A percentile compares a stretch with the other conserved stretches of the same genome.
These are phyloP conservation scores for Polyplosphaeria fusca DNA, from an alignment of 495 filamentous ascomycete genomes.

Conservation along the genomic window DNA sequence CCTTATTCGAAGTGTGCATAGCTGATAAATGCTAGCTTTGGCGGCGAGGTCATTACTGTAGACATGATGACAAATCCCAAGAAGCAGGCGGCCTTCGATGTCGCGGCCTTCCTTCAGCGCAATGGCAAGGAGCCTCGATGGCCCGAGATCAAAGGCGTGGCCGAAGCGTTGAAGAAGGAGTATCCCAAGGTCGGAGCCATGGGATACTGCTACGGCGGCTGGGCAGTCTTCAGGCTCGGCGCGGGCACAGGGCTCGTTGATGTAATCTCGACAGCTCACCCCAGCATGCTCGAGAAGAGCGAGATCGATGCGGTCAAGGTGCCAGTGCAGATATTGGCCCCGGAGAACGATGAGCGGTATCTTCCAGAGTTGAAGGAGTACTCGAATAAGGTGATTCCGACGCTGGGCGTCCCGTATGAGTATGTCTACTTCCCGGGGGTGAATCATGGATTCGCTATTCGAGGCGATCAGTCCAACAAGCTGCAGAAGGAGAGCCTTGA, in stretches of 20 bases:
- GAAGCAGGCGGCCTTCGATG: slow-evolving; percentile 43
- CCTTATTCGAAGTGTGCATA: background rate
- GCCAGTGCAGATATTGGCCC: slow-evolving; percentile 57
- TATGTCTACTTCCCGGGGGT: slow-evolving; percentile 58
- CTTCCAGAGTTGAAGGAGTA: slow-evolving; percentile 52
- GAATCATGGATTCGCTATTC: slow-evolving; percentile 49
- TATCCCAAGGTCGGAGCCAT: slow-evolving; percentile 49
- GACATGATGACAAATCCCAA: slow-evolving; percentile 41
- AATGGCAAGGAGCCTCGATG: slow-evolving; percentile 50
- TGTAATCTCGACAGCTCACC: slow-evolving; percentile 54
- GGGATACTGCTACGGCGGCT: slow-evolving; percentile 62
- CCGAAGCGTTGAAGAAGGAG: slow-evolving; percentile 44
- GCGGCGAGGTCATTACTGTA: slow-evolving; percentile 27
- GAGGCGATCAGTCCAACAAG: slow-evolving; percentile 46
- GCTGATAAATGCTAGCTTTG: slow-evolving; percentile 22
- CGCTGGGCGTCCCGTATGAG: slow-evolving; percentile 49
- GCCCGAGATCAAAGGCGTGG: slow-evolving; percentile 53
- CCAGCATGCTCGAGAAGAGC: slow-evolving; percentile 46
- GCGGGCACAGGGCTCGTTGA: slow-evolving; percentile 52
- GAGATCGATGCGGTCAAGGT: slow-evolving; percentile 55
- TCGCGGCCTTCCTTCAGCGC: slow-evolving; percentile 39
- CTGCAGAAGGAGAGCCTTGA: slow-evolving; percentile 49
- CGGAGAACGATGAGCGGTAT: slow-evolving; percentile 52
- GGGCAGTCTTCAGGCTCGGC: slow-evolving; percentile 53
- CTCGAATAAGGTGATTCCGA: slow-evolving; percentile 45